phyloP scores from a whole-genome alignment of 1,139 yeast species.

The Hemisphaericaspora subhashii region DNA sequence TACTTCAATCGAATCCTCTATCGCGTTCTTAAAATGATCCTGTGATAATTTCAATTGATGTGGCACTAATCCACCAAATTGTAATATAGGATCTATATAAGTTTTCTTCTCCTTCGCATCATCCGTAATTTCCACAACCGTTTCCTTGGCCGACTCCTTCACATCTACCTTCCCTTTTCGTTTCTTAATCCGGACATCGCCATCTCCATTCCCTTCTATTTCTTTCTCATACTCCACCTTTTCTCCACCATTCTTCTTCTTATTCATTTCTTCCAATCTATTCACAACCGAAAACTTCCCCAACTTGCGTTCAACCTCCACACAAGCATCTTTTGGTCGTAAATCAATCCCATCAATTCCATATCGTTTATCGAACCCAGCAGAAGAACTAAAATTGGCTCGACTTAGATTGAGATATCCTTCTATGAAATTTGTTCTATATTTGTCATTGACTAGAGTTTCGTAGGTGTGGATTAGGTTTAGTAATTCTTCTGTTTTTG shows the following conservation, averaged over 20 bases:
- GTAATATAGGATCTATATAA: constrained; percentile 41
- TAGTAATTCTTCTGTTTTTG: constrained; percentile 23
- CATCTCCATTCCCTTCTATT: background rate
- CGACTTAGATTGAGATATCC: constrained; percentile 40
- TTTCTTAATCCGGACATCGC: background rate
- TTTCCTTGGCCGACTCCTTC: background rate
- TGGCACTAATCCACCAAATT: constrained; percentile 55
- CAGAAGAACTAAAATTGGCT: constrained; percentile 36
- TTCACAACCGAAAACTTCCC: constrained; percentile 17
- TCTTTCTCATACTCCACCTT: background rate
- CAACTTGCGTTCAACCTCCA: constrained; percentile 9
- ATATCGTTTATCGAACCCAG: constrained; percentile 19
- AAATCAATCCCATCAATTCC: constrained; percentile 29
- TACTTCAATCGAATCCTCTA: constrained; percentile 28
- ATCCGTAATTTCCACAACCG: background rate
- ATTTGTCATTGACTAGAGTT: constrained; percentile 18
- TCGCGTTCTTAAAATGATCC: constrained; percentile 28
- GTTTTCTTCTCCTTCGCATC: constrained; percentile 4
- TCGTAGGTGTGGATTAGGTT: constrained; percentile 34
- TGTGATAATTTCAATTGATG: constrained; percentile 43
- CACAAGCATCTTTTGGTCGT: constrained; percentile 30
- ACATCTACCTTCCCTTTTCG: background rate
- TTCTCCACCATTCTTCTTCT: constrained; percentile 2
- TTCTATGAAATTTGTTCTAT: constrained; percentile 24
- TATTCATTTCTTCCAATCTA: constrained; percentile 6